Base-by-base conservation (phyloP, 2,329 filamentous ascomycete species). In the Cladobotryum mycophilum region DNA sequence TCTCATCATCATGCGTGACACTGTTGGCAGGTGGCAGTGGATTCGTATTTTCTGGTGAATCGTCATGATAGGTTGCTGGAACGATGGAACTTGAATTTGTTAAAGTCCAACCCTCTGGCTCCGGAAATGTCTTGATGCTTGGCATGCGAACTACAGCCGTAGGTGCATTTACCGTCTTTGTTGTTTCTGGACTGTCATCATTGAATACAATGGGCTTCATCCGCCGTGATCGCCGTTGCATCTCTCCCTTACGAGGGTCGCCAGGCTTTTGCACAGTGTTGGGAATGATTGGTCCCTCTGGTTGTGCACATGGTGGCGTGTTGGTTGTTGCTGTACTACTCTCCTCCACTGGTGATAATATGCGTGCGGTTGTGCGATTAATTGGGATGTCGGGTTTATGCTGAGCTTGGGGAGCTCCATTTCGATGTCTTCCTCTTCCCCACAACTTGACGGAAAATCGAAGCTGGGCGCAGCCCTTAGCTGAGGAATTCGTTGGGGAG, bases 341-440 rank as follows among this genome's bases (percentile, higher is more conserved):
- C 25, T 22, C 36, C 38, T 53, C 44, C 8, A 30, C 38, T 48
- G 44, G 22, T 15, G 12, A 38, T 20, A 48, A 15, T 35, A 41
- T 17, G 25, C 25, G 51, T 0, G 49, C 52, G 38, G 61, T 54
- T 38, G 49, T 52, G n/a, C 59, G 55, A 36, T 65, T 65, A 9
- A 68, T 54, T 14, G 61, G 53, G 6, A 30, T 41, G 37, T 56
- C 51, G 11, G 38, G 22, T 9, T 45, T 47, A 36, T 55, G 49
- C 13, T 61, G 59, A 6, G 61, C 64, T 36, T 61, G 61, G 2
- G 67, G 4, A 69, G 54, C 35, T 63, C 61, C 43, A 64, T 61
- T 43, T 72, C 70, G n/a, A 70, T 51, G 8, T 70, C 67, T 13
- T 70, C 67, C 18, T 70, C 68, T 8, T 61, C 53, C 20, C 53